These are phyloP conservation scores for Rhododendron griersonianum DNA, from an alignment of 148 eudicot species.

Conservation along the genomic window DNA sequence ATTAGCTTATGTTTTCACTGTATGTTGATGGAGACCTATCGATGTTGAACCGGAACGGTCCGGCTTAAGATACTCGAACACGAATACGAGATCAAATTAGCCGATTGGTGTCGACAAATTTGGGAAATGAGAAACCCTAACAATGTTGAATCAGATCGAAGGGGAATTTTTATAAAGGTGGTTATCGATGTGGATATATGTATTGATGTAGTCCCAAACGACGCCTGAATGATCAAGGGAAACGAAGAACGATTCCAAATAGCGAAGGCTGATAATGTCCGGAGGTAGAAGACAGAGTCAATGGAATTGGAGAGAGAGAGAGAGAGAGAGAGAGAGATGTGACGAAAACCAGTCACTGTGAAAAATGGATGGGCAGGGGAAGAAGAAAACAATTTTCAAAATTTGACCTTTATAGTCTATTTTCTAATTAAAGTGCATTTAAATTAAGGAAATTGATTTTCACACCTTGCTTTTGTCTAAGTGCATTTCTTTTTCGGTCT, in stretches of 20 bases:
- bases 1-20: neutral
- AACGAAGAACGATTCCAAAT: neutral
- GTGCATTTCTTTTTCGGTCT: no score
- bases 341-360: neutral
- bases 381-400: conserved; percentile 1
- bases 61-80: neutral
- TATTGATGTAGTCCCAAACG: neutral
- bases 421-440: no score
- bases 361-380: conserved; percentile 14
- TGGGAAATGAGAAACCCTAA: neutral
- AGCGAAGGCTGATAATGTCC: neutral
- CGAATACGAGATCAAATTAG: conserved; percentile 3
- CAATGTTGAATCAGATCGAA: conserved; percentile 9
- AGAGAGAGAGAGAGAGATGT: neutral
- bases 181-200: neutral
- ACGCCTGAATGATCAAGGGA: conserved; percentile 1
- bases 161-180: neutral
- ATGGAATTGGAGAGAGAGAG: neutral
- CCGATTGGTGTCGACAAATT: conserved; percentile 7
- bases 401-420: neutral
- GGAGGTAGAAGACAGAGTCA: neutral
- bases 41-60: neutral
- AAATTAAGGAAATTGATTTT: no score
- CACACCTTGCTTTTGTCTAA: no score
- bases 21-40: neutral